These are phyloP conservation scores for Fusarium xylarioides DNA, from an alignment of 2,329 filamentous ascomycete species.

Conservation along the genomic window DNA sequence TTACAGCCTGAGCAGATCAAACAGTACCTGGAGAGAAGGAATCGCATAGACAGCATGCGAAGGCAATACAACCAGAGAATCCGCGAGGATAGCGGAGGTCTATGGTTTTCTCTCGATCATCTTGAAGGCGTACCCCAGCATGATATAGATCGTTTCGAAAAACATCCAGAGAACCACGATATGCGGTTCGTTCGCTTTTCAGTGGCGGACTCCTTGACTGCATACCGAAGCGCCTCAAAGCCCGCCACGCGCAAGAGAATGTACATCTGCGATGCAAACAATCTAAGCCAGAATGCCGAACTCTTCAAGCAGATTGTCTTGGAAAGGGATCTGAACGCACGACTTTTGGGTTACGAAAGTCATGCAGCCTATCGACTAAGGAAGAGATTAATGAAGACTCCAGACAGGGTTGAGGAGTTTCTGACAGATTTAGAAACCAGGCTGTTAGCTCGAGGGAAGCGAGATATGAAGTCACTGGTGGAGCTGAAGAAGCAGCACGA, in stretches of 20 bases:
- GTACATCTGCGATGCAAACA: background rate
- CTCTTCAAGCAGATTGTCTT: background rate
- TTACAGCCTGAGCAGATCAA: background rate
- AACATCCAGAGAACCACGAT: background rate
- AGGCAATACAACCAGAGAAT: background rate
- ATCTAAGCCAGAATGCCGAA: fast-evolving
- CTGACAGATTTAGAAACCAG: too few species aligned
- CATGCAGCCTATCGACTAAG: background rate
- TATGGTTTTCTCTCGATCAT: background rate
- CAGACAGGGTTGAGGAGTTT: background rate
- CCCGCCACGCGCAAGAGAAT: fast-evolving
- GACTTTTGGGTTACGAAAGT: background rate
- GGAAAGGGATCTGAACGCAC: background rate
- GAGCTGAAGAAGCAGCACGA: too few species aligned
- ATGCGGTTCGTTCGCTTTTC: background rate
- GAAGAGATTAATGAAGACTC: background rate
- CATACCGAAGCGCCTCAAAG: background rate
- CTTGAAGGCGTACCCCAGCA: background rate
- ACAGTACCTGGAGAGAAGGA: background rate
- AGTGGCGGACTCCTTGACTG: fast-evolving
- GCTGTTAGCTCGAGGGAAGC: background rate
- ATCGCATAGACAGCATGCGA: background rate
- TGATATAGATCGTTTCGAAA: background rate
- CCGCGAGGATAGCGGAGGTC: background rate
- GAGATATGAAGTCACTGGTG: background rate